Percentiles rank a stretch among this genome's conserved stretches.
phyloP scores from a whole-genome alignment of 164 flowering plant species.

The Liquidambar formosana region DNA sequence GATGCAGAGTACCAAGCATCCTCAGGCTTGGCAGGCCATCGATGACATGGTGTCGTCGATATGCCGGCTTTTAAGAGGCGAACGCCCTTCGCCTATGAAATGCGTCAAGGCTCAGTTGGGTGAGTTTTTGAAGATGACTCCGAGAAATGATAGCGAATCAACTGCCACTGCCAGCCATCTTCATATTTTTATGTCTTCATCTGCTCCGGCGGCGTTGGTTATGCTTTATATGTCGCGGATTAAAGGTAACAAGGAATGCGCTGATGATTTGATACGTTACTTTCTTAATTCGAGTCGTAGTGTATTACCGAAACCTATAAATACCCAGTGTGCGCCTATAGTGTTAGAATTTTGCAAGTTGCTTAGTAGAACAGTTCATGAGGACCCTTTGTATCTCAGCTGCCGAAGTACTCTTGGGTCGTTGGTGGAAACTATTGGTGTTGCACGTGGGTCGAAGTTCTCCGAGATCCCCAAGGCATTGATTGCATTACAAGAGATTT shows the following conservation, averaged over 20 bases:
- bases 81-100: neutral
- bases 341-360: slow-evolving; percentile 78
- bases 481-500: slow-evolving; percentile 43
- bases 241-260: slow-evolving; percentile 41
- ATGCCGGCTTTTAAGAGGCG: slow-evolving; percentile 35
- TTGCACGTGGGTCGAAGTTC: slow-evolving; percentile 16
- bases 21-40: slow-evolving; percentile 62
- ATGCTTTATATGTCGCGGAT: slow-evolving; percentile 56
- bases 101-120: slow-evolving; percentile 27
- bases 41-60: slow-evolving; percentile 43
- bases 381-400: slow-evolving; percentile 42
- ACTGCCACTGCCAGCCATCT: slow-evolving; percentile 46
- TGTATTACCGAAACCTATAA: slow-evolving; percentile 25
- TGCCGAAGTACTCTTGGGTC: slow-evolving; percentile 68
- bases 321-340: slow-evolving; percentile 43
- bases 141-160: slow-evolving; percentile 27
- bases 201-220: slow-evolving; percentile 60
- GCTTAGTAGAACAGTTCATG: slow-evolving; percentile 38
- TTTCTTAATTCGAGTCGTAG: slow-evolving; percentile 38
- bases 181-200: slow-evolving; percentile 50
- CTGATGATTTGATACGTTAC: slow-evolving; percentile 46
- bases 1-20: slow-evolving; percentile 71
- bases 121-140: slow-evolving; percentile 39
- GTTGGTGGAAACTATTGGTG: slow-evolving; percentile 46
- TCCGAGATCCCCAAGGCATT: slow-evolving; percentile 19